A percentile compares a stretch with the other conserved stretches of the same genome.
Conservation (phyloP, 306 rosid genomes). For the Pyrus pyrifolia region DNA sequence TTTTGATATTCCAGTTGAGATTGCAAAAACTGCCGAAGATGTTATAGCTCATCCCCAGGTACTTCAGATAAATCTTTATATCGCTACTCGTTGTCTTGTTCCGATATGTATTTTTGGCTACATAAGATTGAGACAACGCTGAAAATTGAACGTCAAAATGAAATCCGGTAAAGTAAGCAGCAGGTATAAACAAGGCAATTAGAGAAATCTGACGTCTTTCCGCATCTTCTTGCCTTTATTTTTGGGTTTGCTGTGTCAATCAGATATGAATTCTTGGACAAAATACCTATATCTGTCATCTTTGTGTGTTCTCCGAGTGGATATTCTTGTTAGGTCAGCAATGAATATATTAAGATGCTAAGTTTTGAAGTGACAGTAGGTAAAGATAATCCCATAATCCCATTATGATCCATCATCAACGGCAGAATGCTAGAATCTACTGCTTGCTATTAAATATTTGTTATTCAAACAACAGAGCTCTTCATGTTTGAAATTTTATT, state of each 20-base stretch:
- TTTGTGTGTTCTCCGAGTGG: neutral
- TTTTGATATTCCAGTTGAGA: constrained; percentile 58
- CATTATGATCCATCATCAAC: neutral
- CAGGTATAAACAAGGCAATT: neutral
- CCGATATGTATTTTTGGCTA: neutral
- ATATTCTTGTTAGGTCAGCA: neutral
- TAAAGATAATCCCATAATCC: too few species aligned
- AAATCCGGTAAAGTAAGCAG: neutral
- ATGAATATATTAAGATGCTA: neutral
- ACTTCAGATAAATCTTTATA: neutral
- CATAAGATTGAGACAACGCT: neutral
- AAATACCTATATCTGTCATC: neutral
- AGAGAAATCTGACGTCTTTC: neutral
- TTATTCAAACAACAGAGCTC: neutral
- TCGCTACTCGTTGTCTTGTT: neutral
- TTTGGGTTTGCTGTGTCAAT: neutral
- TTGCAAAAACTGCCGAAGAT: constrained; percentile 52
- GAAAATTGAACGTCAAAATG: neutral
- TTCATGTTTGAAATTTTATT: neutral
- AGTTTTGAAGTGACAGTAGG: neutral
- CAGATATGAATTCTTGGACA: neutral
- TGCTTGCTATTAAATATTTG: neutral
- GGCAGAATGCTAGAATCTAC: neutral
- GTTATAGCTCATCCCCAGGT: constrained; percentile 87
- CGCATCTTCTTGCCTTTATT: neutral